Conservation (phyloP, 2,329 filamentous ascomycete genomes). For the Alternaria brassicicola region DNA sequence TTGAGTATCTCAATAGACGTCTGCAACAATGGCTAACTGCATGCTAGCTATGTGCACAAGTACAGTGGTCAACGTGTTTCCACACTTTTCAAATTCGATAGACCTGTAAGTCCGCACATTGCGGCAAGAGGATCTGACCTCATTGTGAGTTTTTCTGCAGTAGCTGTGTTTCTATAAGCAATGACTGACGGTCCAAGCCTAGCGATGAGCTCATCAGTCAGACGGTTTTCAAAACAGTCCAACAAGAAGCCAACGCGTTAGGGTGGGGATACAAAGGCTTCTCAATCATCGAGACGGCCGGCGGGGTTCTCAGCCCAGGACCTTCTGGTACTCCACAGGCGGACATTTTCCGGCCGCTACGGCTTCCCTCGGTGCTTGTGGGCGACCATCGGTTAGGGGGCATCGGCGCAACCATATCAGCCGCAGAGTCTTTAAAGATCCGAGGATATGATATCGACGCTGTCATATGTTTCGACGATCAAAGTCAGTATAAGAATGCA, state of each 20-base stretch:
- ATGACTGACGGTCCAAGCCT: slow-evolving; percentile 26
- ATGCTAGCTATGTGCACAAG: slow-evolving; percentile 64
- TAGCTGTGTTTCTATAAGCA: background rate
- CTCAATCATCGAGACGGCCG: slow-evolving; percentile 79
- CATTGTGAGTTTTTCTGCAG: slow-evolving; percentile 23
- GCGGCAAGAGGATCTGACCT: slow-evolving; percentile 58
- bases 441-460: slow-evolving; percentile 78
- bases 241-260: slow-evolving; percentile 15
- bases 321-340: slow-evolving; percentile 79
- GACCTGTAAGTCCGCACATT: slow-evolving; percentile 78
- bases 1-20: background rate
- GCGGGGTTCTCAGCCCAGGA: slow-evolving; percentile 78
- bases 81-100: slow-evolving; percentile 73
- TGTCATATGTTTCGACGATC: slow-evolving; percentile 69
- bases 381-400: slow-evolving; percentile 79
- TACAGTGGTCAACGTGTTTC: slow-evolving; percentile 64
- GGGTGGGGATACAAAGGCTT: slow-evolving; percentile 19
- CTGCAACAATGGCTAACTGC: background rate
- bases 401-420: slow-evolving; percentile 79
- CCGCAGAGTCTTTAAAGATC: slow-evolving; percentile 78
- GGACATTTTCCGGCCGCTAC: slow-evolving; percentile 75
- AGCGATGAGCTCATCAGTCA: slow-evolving; percentile 30
- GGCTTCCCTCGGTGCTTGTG: slow-evolving; percentile 75
- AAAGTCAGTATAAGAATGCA: slow-evolving; percentile 70
- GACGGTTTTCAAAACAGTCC: slow-evolving; percentile 21